These are phyloP conservation scores for Calocera cornea DNA, from an alignment of 768 basidiomycete species.

Conservation along the genomic window DNA sequence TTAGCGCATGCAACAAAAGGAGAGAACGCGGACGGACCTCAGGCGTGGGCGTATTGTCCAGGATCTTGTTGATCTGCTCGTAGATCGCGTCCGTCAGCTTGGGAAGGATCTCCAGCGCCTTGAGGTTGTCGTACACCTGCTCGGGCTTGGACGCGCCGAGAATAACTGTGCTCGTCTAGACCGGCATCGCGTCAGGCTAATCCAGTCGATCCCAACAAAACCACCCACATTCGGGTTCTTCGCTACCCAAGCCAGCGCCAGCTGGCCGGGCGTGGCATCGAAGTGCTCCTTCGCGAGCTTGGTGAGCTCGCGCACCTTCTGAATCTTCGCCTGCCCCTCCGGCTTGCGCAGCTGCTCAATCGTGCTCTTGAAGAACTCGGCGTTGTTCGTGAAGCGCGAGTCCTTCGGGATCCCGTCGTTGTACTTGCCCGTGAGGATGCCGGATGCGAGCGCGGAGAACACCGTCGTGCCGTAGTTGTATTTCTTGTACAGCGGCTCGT, in stretches of 20 bases:
- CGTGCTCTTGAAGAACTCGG: slow-evolving; percentile 12
- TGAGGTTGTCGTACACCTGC: slow-evolving; percentile 13
- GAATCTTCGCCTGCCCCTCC: slow-evolving; percentile 12
- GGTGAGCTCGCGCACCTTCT: slow-evolving; percentile 11
- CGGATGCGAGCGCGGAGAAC: slow-evolving; percentile 9
- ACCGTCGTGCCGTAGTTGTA: slow-evolving; percentile 12
- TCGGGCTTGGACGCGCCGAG: slow-evolving; percentile 12
- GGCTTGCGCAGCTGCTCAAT: slow-evolving; percentile 11
- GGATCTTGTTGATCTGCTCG: slow-evolving; percentile 12
- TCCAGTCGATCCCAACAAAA: background rate
- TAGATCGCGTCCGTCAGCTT: slow-evolving; percentile 11
- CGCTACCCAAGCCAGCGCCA: slow-evolving; percentile 13
- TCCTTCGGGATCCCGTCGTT: slow-evolving; percentile 9
- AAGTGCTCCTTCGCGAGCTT: slow-evolving; percentile 10
- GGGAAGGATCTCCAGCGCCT: slow-evolving; percentile 11
- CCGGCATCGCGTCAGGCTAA: background rate
- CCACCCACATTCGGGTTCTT: slow-evolving; percentile 12
- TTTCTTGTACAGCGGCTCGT: slow-evolving; percentile 6
- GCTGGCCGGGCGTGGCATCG: slow-evolving; percentile 7
- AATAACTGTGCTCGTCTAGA: slow-evolving; percentile 6
- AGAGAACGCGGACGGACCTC: background rate
- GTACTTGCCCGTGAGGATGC: slow-evolving; percentile 12
- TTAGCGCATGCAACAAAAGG: background rate
- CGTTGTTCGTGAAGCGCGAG: slow-evolving; percentile 10
- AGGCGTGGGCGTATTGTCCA: background rate